A percentile compares a stretch with the other conserved stretches of the same genome.
Conservation (phyloP, 164 flowering plant species). For the Chloranthus sessilifolius region DNA sequence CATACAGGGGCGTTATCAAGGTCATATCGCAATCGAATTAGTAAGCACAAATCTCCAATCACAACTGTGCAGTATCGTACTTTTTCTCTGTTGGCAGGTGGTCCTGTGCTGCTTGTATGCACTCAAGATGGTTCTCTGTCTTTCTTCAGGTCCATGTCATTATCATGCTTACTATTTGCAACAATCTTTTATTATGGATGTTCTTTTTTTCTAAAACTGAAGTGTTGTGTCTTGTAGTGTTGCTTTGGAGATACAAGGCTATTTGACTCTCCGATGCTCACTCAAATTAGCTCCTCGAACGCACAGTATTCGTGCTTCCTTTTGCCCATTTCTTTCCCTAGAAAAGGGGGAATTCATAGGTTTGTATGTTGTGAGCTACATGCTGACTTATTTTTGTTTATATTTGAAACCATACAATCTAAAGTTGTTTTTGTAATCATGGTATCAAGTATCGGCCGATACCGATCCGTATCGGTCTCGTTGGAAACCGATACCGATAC, state of each 20-base stretch:
- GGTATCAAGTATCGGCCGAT: no score
- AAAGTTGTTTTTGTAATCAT: no score
- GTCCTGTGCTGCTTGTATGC: conserved; percentile 84
- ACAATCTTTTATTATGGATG: neutral
- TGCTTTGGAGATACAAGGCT: conserved; percentile 80
- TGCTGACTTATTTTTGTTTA: no score
- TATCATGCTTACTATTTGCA: neutral
- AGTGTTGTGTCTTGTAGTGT: conserved; percentile 43
- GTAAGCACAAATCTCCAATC: conserved; percentile 61
- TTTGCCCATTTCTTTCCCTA: conserved; percentile 94
- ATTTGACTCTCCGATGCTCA: conserved; percentile 88
- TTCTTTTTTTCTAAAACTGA: neutral
- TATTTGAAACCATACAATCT: no score
- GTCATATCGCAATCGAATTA: conserved; percentile 56
- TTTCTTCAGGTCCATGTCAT: conserved; percentile 67
- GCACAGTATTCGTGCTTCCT: conserved; percentile 79
- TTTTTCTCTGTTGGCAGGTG: conserved; percentile 83
- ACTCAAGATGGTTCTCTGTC: conserved; percentile 82
- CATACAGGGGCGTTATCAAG: conserved; percentile 72
- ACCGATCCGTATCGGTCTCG: no score
- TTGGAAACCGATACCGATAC: no score
- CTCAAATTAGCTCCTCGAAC: conserved; percentile 79
- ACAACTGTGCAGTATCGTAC: conserved; percentile 89
- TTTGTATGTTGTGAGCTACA: no score
- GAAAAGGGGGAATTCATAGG: conserved; percentile 97